Percentiles rank a stretch among this genome's conserved stretches.
phyloP scores from a whole-genome alignment of 225 moss, liverwort and hornwort species.

The Pleurozium schreberi region DNA sequence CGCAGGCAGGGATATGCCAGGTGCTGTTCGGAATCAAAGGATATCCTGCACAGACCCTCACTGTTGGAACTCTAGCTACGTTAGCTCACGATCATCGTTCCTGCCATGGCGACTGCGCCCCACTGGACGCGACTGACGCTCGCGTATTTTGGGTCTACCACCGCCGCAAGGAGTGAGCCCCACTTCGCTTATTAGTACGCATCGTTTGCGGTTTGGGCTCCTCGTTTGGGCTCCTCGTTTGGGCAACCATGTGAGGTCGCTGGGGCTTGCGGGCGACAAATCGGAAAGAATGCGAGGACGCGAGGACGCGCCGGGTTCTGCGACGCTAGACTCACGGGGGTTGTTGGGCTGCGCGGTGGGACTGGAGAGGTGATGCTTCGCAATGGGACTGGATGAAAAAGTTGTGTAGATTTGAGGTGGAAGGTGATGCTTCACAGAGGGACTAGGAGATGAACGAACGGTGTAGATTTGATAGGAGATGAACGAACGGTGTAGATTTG shows the following conservation, averaged over 20 bases:
- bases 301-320: neutral
- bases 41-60: neutral
- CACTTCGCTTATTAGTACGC: neutral
- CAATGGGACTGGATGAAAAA: too few species aligned
- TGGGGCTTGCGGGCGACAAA: neutral
- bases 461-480: too few species aligned
- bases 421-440: neutral
- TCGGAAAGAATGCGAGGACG: neutral
- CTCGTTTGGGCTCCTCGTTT: neutral
- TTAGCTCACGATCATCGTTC: neutral
- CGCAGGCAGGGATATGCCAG: neutral
- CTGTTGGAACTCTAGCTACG: neutral
- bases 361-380: neutral
- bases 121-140: neutral
- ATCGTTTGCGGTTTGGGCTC: neutral
- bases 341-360: neutral
- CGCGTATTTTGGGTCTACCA: neutral
- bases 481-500: neutral
- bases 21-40: constrained; percentile 1
- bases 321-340: neutral
- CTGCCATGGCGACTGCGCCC: neutral
- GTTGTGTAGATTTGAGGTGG: neutral
- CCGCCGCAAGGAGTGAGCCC: neutral
- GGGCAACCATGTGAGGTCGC: neutral
- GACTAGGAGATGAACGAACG: neutral